These are phyloP conservation scores for Schizothecium vesticola DNA, from an alignment of 495 filamentous ascomycete species.

Conservation along the genomic window DNA sequence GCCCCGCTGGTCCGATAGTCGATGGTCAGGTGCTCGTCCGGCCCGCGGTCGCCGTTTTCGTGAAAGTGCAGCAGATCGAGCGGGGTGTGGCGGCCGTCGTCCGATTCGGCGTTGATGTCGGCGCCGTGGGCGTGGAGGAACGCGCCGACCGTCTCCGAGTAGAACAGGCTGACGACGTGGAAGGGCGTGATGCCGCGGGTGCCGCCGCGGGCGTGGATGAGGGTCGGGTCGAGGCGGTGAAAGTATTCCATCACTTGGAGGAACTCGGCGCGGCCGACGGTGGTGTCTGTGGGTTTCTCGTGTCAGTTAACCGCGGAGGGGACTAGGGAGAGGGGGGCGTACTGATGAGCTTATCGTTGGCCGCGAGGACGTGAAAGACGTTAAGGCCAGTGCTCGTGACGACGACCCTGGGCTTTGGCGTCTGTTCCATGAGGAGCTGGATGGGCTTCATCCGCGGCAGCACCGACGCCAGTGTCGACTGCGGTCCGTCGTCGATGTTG, in stretches of 20 bases:
- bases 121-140: background rate
- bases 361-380: background rate
- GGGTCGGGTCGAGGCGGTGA: background rate
- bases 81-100: background rate
- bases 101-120: background rate
- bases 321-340: background rate
- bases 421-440: background rate
- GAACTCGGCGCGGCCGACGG: background rate
- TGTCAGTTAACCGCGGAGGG: background rate
- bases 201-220: background rate
- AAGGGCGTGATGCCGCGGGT: background rate
- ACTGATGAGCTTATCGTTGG: background rate
- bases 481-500: background rate
- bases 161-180: background rate
- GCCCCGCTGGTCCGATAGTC: background rate
- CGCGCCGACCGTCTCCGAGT: background rate
- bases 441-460: background rate
- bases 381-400: background rate
- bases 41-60: background rate
- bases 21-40: background rate
- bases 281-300: background rate
- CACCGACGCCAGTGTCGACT: background rate
- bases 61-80: constrained; percentile 1
- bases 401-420: background rate
- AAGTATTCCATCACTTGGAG: background rate